Conservation (phyloP, 306 rosid genomes). For the Abrus precatorius region DNA sequence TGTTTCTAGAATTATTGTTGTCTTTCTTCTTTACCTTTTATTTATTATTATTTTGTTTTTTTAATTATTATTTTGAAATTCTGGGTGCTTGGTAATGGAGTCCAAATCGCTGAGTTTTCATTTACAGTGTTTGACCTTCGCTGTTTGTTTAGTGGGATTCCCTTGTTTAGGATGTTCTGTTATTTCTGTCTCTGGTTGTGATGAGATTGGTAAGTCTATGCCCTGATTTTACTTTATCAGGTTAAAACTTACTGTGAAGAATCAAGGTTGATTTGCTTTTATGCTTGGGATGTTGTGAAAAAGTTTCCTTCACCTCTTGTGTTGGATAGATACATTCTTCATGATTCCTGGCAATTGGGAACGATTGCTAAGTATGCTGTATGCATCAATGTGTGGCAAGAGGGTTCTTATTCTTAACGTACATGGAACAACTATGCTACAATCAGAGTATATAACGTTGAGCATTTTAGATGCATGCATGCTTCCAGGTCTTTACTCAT, state of each 20-base stretch:
- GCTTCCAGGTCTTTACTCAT: too few species aligned
- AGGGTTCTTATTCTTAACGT: not conserved
- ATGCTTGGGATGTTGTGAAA: not conserved
- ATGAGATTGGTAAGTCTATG: not conserved
- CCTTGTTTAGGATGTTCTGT: not conserved
- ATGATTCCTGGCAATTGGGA: not conserved
- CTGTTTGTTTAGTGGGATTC: not conserved
- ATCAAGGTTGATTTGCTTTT: not conserved
- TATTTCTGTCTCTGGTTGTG: not conserved
- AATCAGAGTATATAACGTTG: too few species aligned
- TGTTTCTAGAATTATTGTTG: not conserved
- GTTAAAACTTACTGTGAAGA: not conserved
- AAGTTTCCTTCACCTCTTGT: not conserved
- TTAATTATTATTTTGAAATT: slow-evolving; percentile 20
- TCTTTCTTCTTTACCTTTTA: not conserved
- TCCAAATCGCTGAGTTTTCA: not conserved
- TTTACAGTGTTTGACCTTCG: not conserved
- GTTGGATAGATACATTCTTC: not conserved
- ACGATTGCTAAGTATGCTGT: too few species aligned
- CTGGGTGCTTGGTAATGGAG: not conserved
- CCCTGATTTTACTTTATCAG: not conserved
- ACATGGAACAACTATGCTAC: not conserved
- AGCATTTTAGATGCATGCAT: too few species aligned
- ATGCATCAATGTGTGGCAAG: not conserved
- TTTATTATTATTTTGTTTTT: not conserved